Conservation (phyloP, 1,284 basidiomycete species). For the Irpex sp. region DNA sequence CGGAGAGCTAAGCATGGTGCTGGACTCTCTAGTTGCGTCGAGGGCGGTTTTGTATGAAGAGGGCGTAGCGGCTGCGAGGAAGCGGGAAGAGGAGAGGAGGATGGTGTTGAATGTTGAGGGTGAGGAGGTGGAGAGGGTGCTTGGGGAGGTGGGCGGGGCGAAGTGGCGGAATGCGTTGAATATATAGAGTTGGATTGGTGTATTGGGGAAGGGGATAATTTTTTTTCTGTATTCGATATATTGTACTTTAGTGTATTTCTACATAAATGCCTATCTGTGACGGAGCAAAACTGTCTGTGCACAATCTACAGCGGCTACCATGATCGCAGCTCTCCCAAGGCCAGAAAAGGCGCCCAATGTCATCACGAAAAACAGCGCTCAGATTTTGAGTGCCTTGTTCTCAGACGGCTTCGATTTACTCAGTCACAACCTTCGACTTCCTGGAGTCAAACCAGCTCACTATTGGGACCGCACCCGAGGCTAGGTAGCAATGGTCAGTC, state of each 20-base stretch:
- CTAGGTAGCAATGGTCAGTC: too few relatives aligned
- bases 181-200: constrained; percentile 8
- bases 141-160: constrained; percentile 67
- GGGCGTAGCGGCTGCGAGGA: constrained; percentile 46
- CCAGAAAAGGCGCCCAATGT: too few relatives aligned
- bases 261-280: too few relatives aligned
- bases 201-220: background rate
- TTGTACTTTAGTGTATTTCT: too few relatives aligned
- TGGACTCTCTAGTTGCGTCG: constrained; percentile 68
- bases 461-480: too few relatives aligned
- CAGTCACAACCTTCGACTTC: background rate
- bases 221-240: too few relatives aligned
- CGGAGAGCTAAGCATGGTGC: constrained; percentile 55
- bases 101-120: constrained; percentile 70
- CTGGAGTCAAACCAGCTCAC: background rate
- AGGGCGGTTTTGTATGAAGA: constrained; percentile 72
- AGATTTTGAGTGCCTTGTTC: background rate
- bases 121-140: constrained; percentile 67
- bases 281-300: too few relatives aligned
- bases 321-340: too few relatives aligned
- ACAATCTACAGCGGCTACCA: too few relatives aligned
- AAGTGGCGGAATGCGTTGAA: constrained; percentile 61
- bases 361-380: background rate
- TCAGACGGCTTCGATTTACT: background rate
- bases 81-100: constrained; percentile 54